These are phyloP conservation scores for Rhizopogon vulgaris DNA, from an alignment of 768 basidiomycete species.

Conservation along the genomic window DNA sequence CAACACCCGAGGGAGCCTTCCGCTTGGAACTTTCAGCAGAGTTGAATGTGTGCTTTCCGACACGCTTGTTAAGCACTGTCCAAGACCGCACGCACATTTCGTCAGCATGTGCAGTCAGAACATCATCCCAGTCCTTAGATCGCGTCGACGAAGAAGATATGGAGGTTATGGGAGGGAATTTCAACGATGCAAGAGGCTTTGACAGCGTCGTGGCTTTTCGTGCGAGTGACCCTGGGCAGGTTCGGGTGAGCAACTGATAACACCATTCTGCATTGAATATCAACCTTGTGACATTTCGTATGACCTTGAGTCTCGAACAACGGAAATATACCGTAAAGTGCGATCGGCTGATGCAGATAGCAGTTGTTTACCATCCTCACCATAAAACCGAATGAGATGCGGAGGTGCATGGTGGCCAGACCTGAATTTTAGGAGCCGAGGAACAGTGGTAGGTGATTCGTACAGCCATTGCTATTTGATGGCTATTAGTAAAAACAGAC, in stretches of 20 bases:
- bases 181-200: constrained; percentile 74
- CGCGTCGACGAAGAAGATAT: constrained; percentile 76
- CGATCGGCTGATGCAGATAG: constrained; percentile 87
- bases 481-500: neutral
- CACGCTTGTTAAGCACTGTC: constrained; percentile 75
- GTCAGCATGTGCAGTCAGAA: constrained; percentile 83
- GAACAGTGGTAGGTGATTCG: constrained; percentile 82
- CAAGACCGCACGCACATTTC: constrained; percentile 83
- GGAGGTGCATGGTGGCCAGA: constrained; percentile 91
- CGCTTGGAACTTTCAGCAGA: constrained; percentile 44
- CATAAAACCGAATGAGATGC: constrained; percentile 90
- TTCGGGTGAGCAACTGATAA: constrained; percentile 3
- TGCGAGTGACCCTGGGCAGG: constrained; percentile 62
- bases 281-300: constrained; percentile 92
- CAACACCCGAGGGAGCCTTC: constrained; percentile 51
- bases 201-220: constrained; percentile 77
- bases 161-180: constrained; percentile 74
- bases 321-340: constrained; percentile 81
- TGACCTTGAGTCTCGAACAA: constrained; percentile 91
- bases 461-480: constrained; percentile 89
- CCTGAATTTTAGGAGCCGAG: constrained; percentile 85
- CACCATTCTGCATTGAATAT: neutral
- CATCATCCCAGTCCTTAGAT: constrained; percentile 96
- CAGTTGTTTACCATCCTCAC: constrained; percentile 93
- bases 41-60: constrained; percentile 71